Base-by-base conservation (phyloP, 2,329 filamentous ascomycete genomes). In the Lachnellula cervina region DNA sequence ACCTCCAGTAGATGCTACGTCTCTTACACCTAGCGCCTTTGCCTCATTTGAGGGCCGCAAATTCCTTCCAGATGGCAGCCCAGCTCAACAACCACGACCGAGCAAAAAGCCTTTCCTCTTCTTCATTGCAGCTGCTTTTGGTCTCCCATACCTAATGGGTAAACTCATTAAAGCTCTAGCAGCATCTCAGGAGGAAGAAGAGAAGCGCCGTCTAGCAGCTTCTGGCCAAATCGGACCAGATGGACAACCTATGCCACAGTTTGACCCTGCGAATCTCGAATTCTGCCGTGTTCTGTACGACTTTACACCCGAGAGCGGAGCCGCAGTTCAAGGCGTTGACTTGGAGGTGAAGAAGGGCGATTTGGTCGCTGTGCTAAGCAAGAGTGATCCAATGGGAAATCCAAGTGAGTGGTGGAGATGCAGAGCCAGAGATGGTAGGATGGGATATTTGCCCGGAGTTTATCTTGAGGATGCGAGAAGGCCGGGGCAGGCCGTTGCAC, bases 321-420 rank as follows among this genome's bases (percentile, higher is more conserved):
- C 80, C 53, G 72, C 74, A 14, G 78, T 79, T 19, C 76, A 86
- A 59, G 90, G 89, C 35, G 84, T 97, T 64, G 95, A 99, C 68
- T 80, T 99, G 14, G 86, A 89, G 37, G 93, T 95, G 23, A 92
- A 89, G 76, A 97, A 96, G 77, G 93, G 93, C 57, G 94, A 99
- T 66, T 84, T 97, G 52, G 92, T 99, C 16, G 94, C 94, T 25
- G 91, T 99, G 1, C 80, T 99, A 53, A 88, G 87, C 76, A 97
- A 97, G 76, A 88, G 84, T 17, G 94, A 99, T 67, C 94, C 94
- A 0, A 83, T 93, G 68, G 94, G 94, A 44, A 91, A 94, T 65
- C 84, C 90, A 4, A 94, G 89, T 51, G 93, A 99, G 69, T 99
- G 94, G 94, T 99, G 94, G 94, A 85, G 88, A 62, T 99, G 95